A percentile compares a stretch with the other conserved stretches of the same genome.
Conservation (phyloP, 139 green algal genomes). For the Diplosphaera chodatii region DNA sequence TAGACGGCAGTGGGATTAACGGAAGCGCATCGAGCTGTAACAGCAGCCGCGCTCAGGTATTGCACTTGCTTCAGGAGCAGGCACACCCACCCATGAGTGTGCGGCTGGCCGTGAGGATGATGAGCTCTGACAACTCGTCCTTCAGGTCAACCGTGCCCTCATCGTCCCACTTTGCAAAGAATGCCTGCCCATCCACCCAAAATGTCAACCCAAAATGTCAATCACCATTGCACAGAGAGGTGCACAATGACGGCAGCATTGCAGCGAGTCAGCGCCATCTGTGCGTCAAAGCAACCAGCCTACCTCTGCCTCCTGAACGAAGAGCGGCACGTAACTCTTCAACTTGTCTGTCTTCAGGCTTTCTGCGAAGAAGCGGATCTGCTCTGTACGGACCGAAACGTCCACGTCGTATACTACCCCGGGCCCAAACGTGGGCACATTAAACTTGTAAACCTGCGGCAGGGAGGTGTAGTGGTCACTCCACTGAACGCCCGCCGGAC, state of each 20-base stretch:
- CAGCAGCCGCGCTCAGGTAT: too few relatives aligned
- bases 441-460: conserved; percentile 94
- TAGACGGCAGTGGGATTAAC: neutral
- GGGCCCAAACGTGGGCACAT: conserved; percentile 93
- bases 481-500: too few relatives aligned
- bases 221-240: too few relatives aligned
- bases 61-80: too few relatives aligned
- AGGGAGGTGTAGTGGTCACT: too few relatives aligned
- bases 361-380: conserved; percentile 96
- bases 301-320: conserved; percentile 78
- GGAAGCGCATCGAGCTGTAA: too few relatives aligned
- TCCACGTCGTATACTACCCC: conserved; percentile 99
- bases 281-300: neutral
- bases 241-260: neutral
- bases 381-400: conserved; percentile 67
- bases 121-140: conserved; percentile 80
- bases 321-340: conserved; percentile 82
- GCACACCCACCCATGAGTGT: conserved; percentile 71
- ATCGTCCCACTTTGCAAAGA: conserved; percentile 85
- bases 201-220: neutral
- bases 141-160: conserved; percentile 84
- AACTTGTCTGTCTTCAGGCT: conserved; percentile 82
- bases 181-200: conserved; percentile 51
- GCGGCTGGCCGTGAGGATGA: conserved; percentile 87
- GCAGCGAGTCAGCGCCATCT: neutral